Percentiles rank a stretch among this genome's conserved stretches.
Evolutionary conservation across 495 filamentous ascomycete species (phyloP).

Genomic region (Chlorociboria aeruginascens): DNA sequence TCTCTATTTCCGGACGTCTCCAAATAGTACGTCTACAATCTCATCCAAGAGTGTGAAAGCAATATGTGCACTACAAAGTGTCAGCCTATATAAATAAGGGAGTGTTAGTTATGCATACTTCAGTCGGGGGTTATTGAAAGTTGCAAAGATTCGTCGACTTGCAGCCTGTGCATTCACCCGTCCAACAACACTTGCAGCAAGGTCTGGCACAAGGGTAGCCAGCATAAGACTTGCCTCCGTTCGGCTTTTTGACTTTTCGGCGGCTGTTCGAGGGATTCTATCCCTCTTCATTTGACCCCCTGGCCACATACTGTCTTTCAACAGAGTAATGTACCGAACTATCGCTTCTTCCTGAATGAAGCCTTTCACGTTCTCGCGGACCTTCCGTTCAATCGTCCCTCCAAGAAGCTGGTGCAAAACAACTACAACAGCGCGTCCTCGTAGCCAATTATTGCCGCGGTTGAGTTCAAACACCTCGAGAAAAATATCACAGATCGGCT

Average conservation of each 20-base stretch:
- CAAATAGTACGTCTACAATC: conserved; percentile 62
- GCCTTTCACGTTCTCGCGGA: conserved; percentile 64
- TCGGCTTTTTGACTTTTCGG: conserved; percentile 57
- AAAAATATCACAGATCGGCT: conserved; percentile 96
- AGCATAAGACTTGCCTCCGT: conserved; percentile 70
- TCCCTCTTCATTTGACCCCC: conserved; percentile 39
- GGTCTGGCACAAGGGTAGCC: conserved; percentile 67
- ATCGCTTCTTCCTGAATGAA: conserved; percentile 67
- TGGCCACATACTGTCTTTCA: conserved; percentile 73
- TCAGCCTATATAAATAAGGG: background rate
- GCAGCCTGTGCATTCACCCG: conserved; percentile 75
- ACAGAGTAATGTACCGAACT: conserved; percentile 56
- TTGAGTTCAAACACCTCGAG: conserved; percentile 93
- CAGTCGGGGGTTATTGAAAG: conserved; percentile 62
- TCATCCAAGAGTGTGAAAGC: conserved; percentile 73
- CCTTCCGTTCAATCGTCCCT: conserved; percentile 93
- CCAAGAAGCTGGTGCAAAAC: conserved; percentile 71
- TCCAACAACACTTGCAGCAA: conserved; percentile 77
- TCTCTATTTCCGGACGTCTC: conserved; percentile 19
- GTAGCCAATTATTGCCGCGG: conserved; percentile 84
- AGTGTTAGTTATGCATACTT: conserved; percentile 39
- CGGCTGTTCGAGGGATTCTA: conserved; percentile 43
- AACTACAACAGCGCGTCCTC: conserved; percentile 89
- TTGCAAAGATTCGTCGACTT: conserved; percentile 66
- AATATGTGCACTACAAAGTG: conserved; percentile 50